Evolutionary conservation across 2,329 filamentous ascomycete genomes (phyloP).

Genomic region (Thelonectria olida): DNA sequence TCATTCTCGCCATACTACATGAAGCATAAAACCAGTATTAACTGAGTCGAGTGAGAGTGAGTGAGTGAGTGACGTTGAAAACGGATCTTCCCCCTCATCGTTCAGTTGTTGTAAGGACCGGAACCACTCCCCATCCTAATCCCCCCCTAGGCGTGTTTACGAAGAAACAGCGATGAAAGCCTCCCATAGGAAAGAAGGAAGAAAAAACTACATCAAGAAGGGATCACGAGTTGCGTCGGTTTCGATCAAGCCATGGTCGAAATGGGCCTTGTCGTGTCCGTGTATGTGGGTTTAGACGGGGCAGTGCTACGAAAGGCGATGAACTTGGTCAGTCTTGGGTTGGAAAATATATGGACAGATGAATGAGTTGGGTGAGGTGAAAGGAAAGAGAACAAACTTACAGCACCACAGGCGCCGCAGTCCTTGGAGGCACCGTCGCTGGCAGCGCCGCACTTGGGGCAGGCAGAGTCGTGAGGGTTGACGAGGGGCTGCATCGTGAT

Average conservation of each 20-base stretch:
- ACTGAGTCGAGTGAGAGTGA: neutral
- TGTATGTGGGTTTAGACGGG: conserved; percentile 42
- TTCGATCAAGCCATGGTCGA: neutral
- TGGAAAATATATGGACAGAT: no score
- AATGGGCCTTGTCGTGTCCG: neutral
- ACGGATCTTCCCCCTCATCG: neutral
- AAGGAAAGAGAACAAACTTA: conserved; percentile 47
- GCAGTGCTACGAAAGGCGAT: conserved; percentile 31
- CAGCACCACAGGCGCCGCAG: conserved; percentile 65
- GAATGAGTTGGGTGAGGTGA: neutral
- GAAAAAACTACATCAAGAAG: conserved; percentile 5
- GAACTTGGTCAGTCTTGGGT: conserved; percentile 10
- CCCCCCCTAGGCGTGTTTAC: neutral
- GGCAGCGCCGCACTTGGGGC: conserved; percentile 66
- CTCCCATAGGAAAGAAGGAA: neutral
- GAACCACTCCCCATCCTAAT: neutral
- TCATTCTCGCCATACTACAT: neutral
- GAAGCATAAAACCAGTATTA: neutral
- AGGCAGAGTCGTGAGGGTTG: conserved; percentile 52
- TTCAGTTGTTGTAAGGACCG: neutral
- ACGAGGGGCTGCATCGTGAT: conserved; percentile 45
- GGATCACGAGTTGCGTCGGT: neutral
- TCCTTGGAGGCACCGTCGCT: conserved; percentile 59
- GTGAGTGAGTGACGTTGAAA: neutral
- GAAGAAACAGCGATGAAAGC: neutral